Base-by-base conservation (phyloP, 2,329 filamentous ascomycete species). In the Beauveria scarabaeidicola region DNA sequence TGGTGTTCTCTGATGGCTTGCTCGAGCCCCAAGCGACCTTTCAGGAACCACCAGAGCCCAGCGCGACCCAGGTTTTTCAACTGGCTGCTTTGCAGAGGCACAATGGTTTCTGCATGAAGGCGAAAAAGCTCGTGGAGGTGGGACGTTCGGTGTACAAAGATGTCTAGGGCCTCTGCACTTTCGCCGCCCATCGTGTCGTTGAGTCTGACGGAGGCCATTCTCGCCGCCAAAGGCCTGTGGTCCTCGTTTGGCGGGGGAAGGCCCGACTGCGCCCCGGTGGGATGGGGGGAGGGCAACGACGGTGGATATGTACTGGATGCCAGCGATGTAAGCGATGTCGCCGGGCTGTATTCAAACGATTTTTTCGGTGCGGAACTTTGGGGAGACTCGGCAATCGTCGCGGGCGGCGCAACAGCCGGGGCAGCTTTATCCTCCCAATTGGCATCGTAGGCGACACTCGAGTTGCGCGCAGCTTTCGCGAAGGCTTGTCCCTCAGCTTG, bases 1-100 rank as follows among this genome's bases (percentile, higher is more conserved):
- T 59, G 57, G 15, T 59, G 29, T 56, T 84, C 85, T 62, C 90
- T 81, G 51, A 95, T 85, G 43, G 87, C 78, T 13, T 75, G 73
- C 70, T 96, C 92, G 55, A 96, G 78, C 10, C 86, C 85, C 67
- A 86, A 83, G 62, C 91, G 86, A 21, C 91, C 92, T 65, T 84
- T 88, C 50, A 96, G 70, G 68, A 96, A 95, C 92, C 92, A 97
- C 92, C 92, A 97, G 0, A 90, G 77, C 3, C 85, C 86, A 25
- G 86, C 87, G 61, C 89, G 82, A 10, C 88, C 78, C 76, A 92
- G 87, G 61, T 91, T 84, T 51, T 81, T 78, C 0, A 87, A 78
- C 0, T 84, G 77, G 54, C 83, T 87, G 32, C 81, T 79, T 59
- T 83, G 78, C 5, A 91, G 70, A 0, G 89, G 85, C 63, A 83